Base-by-base conservation (phyloP, 164 flowering plant genomes). In the Vitis cinerea region DNA sequence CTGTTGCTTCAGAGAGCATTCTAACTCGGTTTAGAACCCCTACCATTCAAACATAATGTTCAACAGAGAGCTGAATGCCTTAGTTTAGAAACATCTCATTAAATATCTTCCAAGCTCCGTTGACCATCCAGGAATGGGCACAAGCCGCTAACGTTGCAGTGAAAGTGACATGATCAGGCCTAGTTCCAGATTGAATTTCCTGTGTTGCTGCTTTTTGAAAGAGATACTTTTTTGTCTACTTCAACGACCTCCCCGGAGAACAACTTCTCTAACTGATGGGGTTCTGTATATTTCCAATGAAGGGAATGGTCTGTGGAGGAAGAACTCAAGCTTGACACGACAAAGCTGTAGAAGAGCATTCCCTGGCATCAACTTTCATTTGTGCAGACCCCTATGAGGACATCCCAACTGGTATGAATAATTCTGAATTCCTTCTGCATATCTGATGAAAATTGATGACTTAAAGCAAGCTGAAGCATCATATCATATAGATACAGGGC, bases 31-130 rank as follows among this genome's bases (percentile, higher is more conserved):
- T 82, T 50, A 92, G 78, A 68, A 79, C 93, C 50, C 82, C 91
- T 15, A 86, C 93, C 81, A 90, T 80, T 79, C 98, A 94, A 70
- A 97, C 93, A 86, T 88, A 87, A 64, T 92, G 97, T 82, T 92
- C 93, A 4, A 75, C 68, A 30, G 71, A 64, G 16, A 97, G 95
- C 30, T 74, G 65, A 65, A 92, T 78, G 19, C 88, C 83, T 68
- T 83, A 84, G 23, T 71, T 61, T 3, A 75, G 61, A 31, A 69
- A 37, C 90, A 94, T 81, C 31, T 77, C 2, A 61, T 87, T 55
- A 60, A 92, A 87, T 23, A 90, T 81, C 63, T 72, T 53, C 74
- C 75, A 71, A 67, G 97, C 95, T 75, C 85, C 80, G 64, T 78
- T 82, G 8, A 87, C 87, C 58, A 76, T 27, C 67, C 97, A 97